These are phyloP conservation scores for Paramecium octaurelia DNA, from an alignment of 73 alveolate species.

Conservation along the genomic window DNA sequence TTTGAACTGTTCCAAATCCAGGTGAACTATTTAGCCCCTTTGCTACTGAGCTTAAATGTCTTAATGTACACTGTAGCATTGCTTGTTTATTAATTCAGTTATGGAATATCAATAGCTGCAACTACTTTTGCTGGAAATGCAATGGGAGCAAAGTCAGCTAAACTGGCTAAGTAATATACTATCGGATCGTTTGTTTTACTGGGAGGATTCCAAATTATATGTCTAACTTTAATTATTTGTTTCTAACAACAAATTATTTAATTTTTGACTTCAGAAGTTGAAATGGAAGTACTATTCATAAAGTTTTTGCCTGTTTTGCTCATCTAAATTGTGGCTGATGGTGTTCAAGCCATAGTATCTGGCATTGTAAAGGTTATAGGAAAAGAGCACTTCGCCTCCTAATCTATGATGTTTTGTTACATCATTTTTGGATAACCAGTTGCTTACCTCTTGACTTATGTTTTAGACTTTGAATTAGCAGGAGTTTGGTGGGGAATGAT, in stretches of 20 bases:
- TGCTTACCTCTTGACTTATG: neutral
- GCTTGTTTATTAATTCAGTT: constrained; percentile 24
- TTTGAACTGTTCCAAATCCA: constrained; percentile 12
- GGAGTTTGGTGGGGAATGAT: constrained; percentile 32
- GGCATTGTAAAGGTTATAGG: neutral
- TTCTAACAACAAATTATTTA: neutral
- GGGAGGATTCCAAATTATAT: neutral
- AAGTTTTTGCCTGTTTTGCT: neutral
- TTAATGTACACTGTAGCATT: constrained; percentile 7
- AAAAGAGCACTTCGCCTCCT: neutral
- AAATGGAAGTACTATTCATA: neutral
- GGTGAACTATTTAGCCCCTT: neutral
- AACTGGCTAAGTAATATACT: constrained; percentile 50
- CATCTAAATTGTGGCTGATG: neutral
- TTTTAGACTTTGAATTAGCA: neutral
- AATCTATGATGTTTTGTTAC: neutral
- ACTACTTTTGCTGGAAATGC: constrained; percentile 53
- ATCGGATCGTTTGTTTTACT: neutral
- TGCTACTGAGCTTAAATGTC: constrained; percentile 4
- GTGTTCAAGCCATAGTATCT: neutral
- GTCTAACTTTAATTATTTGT: neutral
- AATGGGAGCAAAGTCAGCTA: constrained; percentile 49
- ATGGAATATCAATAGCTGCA: constrained; percentile 56
- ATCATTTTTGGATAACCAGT: neutral
- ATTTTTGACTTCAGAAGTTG: neutral